Percentiles rank a stretch among this genome's conserved stretches.
These are phyloP conservation scores for Tricholoma bakamatsutake DNA, from an alignment of 768 basidiomycete species.

Conservation along the genomic window DNA sequence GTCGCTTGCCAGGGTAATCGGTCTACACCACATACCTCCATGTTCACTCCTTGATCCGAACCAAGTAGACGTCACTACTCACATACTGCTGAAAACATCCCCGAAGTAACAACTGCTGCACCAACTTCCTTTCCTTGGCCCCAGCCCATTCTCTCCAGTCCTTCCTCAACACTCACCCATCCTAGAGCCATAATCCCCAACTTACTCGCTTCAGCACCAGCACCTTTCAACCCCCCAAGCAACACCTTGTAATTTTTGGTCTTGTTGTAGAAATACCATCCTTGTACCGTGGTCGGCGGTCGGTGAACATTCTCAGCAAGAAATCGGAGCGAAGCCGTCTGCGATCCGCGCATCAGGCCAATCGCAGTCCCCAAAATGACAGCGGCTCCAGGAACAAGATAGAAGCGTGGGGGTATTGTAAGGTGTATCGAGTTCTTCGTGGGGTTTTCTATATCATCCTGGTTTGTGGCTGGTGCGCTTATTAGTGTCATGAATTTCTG, in stretches of 20 bases:
- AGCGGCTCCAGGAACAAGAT: constrained; percentile 56
- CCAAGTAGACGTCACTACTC: constrained; percentile 21
- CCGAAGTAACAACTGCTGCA: constrained; percentile 61
- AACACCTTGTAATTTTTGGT: constrained; percentile 90
- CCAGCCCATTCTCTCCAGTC: constrained; percentile 30
- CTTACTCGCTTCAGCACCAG: constrained; percentile 47
- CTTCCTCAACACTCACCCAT: constrained; percentile 42
- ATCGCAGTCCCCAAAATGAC: constrained; percentile 58
- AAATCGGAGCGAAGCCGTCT: constrained; percentile 68
- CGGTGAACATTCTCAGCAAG: constrained; percentile 93
- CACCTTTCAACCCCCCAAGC: constrained; percentile 65
- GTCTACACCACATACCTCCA: constrained; percentile 32
- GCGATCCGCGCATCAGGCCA: constrained; percentile 69
- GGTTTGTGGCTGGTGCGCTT: constrained; percentile 2
- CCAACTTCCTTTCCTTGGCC: constrained; percentile 42
- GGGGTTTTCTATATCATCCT: constrained; percentile 12
- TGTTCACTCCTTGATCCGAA: constrained; percentile 3
- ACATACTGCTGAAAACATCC: constrained; percentile 51
- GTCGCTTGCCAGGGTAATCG: constrained; percentile 48
- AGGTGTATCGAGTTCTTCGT: constrained; percentile 9
- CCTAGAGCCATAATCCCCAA: constrained; percentile 35
- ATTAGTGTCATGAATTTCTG: constrained; percentile 5
- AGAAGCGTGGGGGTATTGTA: constrained; percentile 49
- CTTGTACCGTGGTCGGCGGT: constrained; percentile 76
- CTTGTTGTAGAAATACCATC: constrained; percentile 97